phyloP scores from a whole-genome alignment of 1,284 basidiomycete genomes.

The Tremellales sp. region DNA sequence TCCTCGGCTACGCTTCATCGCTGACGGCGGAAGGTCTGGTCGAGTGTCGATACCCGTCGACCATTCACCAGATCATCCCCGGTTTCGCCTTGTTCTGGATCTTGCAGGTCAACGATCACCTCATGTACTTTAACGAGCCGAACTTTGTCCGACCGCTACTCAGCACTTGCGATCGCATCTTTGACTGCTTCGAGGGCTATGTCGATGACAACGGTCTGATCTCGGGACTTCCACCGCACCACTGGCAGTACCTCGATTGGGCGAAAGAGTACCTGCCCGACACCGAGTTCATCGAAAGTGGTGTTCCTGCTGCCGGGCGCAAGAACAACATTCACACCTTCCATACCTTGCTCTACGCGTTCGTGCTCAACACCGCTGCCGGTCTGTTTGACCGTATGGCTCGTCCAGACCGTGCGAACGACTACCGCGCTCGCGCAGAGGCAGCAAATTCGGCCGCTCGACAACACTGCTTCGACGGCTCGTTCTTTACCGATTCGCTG shows the following conservation, averaged over 20 bases:
- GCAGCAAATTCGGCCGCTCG: slow-evolving; percentile 13
- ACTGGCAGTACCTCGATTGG: slow-evolving; percentile 36
- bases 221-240: slow-evolving; percentile 15
- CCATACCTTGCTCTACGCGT: slow-evolving; percentile 30
- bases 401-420: slow-evolving; percentile 12
- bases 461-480: slow-evolving; percentile 25
- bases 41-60: slow-evolving; percentile 26
- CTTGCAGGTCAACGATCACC: slow-evolving; percentile 22
- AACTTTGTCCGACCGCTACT: slow-evolving; percentile 13
- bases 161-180: slow-evolving; percentile 21
- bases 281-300: slow-evolving; percentile 8
- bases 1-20: slow-evolving; percentile 22
- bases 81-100: slow-evolving; percentile 30
- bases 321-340: slow-evolving; percentile 25
- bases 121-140: slow-evolving; percentile 21
- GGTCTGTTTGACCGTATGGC: slow-evolving; percentile 14
- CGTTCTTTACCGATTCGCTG: slow-evolving; percentile 23
- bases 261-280: slow-evolving; percentile 6
- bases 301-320: slow-evolving; percentile 25
- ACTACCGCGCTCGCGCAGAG: slow-evolving; percentile 17
- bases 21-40: slow-evolving; percentile 24
- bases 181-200: slow-evolving; percentile 26
- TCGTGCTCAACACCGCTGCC: slow-evolving; percentile 14
- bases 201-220: slow-evolving; percentile 23
- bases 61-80: slow-evolving; percentile 27